phyloP scores from a whole-genome alignment of 768 basidiomycete genomes.

The Tulasnella sp. region DNA sequence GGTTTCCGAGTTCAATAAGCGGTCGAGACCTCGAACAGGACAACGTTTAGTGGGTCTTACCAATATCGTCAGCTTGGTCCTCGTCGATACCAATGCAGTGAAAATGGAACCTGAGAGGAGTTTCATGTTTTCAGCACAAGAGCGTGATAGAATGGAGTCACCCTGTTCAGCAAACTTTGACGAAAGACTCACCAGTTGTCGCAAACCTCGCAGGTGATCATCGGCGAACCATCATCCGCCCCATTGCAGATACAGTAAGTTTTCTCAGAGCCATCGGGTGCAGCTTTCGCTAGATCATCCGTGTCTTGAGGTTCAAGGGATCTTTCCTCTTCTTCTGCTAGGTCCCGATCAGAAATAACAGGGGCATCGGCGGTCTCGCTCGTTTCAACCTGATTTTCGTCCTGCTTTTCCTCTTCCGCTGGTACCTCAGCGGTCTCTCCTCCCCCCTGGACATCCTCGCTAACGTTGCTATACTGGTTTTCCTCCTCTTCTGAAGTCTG shows the following conservation, averaged over 20 bases:
- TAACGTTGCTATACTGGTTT: background rate
- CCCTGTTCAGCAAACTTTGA: background rate
- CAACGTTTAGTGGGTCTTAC: conserved; percentile 47
- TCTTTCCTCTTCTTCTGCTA: conserved; percentile 4
- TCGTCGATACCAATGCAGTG: conserved; percentile 63
- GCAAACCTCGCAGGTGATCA: conserved; percentile 73
- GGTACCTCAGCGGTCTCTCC: background rate
- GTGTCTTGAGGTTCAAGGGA: background rate
- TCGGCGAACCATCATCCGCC: conserved; percentile 73
- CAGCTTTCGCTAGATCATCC: background rate
- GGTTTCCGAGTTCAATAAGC: background rate
- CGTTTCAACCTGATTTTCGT: conserved; percentile 10
- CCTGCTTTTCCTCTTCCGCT: conserved; percentile 6
- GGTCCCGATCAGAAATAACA: background rate
- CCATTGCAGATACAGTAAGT: conserved; percentile 61
- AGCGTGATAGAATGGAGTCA: conserved; percentile 24
- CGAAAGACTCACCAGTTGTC: conserved; percentile 56
- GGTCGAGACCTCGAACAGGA: background rate
- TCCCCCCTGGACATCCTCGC: background rate
- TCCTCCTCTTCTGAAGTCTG: background rate
- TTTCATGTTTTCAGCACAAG: conserved; percentile 14
- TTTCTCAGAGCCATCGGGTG: conserved; percentile 32
- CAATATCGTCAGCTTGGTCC: conserved; percentile 69
- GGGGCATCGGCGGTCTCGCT: background rate
- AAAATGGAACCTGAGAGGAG: conserved; percentile 71